These are phyloP conservation scores for Vachellia pachyceras DNA, from an alignment of 306 rosid species.

Conservation along the genomic window DNA sequence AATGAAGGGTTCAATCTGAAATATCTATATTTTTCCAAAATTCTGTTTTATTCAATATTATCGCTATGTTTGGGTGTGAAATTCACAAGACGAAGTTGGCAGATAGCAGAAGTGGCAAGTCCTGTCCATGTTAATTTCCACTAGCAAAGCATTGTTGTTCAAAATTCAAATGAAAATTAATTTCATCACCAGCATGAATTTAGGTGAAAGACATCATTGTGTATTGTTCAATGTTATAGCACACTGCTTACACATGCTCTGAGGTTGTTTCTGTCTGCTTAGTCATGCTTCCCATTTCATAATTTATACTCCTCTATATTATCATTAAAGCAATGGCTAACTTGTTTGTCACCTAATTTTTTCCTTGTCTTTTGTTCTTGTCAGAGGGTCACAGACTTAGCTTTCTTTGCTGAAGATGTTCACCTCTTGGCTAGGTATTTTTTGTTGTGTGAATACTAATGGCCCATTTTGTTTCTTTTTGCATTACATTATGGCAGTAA, in stretches of 20 bases:
- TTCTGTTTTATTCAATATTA: background rate
- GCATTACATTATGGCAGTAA: conserved; percentile 34
- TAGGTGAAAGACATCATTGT: conserved; percentile 26
- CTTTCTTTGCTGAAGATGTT: conserved; percentile 99
- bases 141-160: conserved; percentile 15
- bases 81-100: background rate
- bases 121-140: background rate
- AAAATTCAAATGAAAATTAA: conserved; percentile 28
- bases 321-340: background rate
- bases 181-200: conserved; percentile 11
- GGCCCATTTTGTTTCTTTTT: conserved; percentile 8
- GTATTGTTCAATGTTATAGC: conserved; percentile 21
- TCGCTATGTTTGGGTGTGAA: conserved; percentile 24
- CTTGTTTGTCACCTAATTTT: conserved; percentile 29
- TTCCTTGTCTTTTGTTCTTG: conserved; percentile 31
- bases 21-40: background rate
- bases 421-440: conserved; percentile 95
- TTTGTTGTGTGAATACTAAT: conserved; percentile 29
- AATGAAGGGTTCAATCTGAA: conserved; percentile 4
- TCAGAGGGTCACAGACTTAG: conserved; percentile 99
- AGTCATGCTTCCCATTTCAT: background rate
- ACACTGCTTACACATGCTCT: background rate
- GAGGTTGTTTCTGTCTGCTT: conserved; percentile 23
- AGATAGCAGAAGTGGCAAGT: conserved; percentile 21
- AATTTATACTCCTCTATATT: conserved; percentile 3